Percentiles rank a stretch among this genome's conserved stretches.
These are phyloP conservation scores for Naganishia sp. DNA, from an alignment of 1,284 basidiomycete genomes.

Conservation along the genomic window DNA sequence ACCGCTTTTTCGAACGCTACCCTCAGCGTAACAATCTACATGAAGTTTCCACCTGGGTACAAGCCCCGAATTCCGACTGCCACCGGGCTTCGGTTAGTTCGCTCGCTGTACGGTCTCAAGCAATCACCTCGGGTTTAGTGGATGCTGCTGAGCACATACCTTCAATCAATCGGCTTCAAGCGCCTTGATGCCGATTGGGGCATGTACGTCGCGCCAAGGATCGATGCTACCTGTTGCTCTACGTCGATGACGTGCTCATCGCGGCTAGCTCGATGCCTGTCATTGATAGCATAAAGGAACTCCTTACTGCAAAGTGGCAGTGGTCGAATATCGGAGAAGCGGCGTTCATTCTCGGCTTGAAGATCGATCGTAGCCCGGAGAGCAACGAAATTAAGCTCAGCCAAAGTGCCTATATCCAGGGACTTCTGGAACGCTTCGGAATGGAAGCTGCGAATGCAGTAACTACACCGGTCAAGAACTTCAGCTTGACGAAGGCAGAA, in stretches of 20 bases:
- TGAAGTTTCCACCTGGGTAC: constrained; percentile 44
- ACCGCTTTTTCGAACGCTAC: no score
- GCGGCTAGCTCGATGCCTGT: constrained; percentile 36
- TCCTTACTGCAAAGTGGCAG: constrained; percentile 33
- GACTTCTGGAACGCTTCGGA: constrained; percentile 49
- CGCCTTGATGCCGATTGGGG: constrained; percentile 49
- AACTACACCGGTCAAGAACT: constrained; percentile 20
- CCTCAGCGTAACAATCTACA: constrained; percentile 54
- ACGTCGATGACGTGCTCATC: constrained; percentile 29
- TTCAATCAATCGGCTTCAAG: constrained; percentile 49
- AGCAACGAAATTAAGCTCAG: constrained; percentile 47
- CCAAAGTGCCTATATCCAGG: constrained; percentile 54
- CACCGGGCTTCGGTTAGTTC: constrained; percentile 39
- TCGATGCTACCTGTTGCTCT: constrained; percentile 22
- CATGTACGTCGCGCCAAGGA: constrained; percentile 41
- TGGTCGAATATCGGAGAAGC: constrained; percentile 43
- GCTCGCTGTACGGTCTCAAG: constrained; percentile 57
- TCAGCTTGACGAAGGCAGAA: neutral
- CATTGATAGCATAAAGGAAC: constrained; percentile 36
- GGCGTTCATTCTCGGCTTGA: constrained; percentile 39
- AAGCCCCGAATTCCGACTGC: constrained; percentile 19
- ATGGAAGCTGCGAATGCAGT: constrained; percentile 39
- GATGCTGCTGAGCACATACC: constrained; percentile 46
- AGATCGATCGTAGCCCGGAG: constrained; percentile 44
- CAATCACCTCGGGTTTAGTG: constrained; percentile 50